These are phyloP conservation scores for Mycena maculata DNA, from an alignment of 768 basidiomycete genomes.

Conservation along the genomic window DNA sequence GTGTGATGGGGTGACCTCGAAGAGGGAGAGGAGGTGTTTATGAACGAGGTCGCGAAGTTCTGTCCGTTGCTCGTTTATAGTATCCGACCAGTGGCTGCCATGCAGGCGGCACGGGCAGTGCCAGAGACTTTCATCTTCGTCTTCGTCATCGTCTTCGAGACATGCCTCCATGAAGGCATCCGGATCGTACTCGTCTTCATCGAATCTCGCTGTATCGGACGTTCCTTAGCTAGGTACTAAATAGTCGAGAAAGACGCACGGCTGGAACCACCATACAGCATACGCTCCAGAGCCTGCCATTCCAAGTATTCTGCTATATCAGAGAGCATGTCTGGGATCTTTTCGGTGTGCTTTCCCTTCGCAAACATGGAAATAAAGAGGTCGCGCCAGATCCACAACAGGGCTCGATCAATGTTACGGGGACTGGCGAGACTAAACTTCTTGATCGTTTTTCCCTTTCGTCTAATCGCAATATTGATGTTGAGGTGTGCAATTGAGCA, in stretches of 20 bases:
- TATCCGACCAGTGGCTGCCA: conserved; percentile 64
- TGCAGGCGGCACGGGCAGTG: conserved; percentile 49
- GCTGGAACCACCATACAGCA: conserved; percentile 64
- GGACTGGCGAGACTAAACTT: conserved; percentile 62
- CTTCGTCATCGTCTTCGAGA: conserved; percentile 12
- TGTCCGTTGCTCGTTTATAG: conserved; percentile 53
- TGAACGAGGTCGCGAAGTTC: conserved; percentile 59
- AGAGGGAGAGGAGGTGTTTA: conserved; percentile 56
- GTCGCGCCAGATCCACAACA: conserved; percentile 69
- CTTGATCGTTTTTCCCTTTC: conserved; percentile 58
- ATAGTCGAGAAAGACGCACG: conserved; percentile 36
- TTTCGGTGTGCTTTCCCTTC: conserved; percentile 43
- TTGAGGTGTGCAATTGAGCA: conserved; percentile 62
- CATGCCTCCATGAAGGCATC: conserved; percentile 3
- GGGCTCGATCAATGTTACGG: conserved; percentile 55
- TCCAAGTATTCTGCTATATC: conserved; percentile 66
- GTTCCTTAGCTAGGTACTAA: conserved; percentile 35
- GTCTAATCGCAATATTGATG: conserved; percentile 58
- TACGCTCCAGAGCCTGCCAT: conserved; percentile 61
- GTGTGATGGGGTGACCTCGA: conserved; percentile 61
- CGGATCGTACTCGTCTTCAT: conserved; percentile 13
- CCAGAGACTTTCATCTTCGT: conserved; percentile 4
- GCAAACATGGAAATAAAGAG: conserved; percentile 69
- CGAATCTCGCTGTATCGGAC: neutral
- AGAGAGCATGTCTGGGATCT: conserved; percentile 65